A percentile compares a stretch with the other conserved stretches of the same genome.
Evolutionary conservation across 2,329 filamentous ascomycete genomes (phyloP).

Genomic region (Fusarium sp.): DNA sequence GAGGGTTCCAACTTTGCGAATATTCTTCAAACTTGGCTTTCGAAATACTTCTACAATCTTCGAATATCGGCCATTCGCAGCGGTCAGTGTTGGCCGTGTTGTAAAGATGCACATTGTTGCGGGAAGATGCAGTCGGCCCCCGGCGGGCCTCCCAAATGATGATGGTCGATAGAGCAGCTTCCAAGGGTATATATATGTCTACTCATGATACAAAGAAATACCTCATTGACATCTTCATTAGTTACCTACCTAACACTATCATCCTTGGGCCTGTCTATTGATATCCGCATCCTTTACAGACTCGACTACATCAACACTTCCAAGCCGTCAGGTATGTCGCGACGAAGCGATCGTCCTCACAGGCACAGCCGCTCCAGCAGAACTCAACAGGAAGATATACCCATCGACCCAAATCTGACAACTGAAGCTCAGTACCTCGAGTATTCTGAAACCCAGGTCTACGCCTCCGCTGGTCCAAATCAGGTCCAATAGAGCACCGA

Average conservation of each 20-base stretch:
- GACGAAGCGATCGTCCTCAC: conserved; percentile 27
- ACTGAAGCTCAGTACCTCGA: neutral
- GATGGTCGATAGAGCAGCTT: neutral
- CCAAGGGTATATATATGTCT: conserved; percentile 7
- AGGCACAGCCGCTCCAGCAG: conserved; percentile 21
- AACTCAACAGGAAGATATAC: conserved; percentile 27
- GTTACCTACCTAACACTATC: neutral
- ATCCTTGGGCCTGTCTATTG: neutral
- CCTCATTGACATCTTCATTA: neutral
- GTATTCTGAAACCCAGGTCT: neutral
- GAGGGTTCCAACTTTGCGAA: conserved; percentile 4
- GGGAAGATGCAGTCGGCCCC: conserved; percentile 1
- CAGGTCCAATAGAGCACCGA: conserved; percentile 38
- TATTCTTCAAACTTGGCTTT: neutral
- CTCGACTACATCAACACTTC: no score
- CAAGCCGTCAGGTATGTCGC: conserved; percentile 24
- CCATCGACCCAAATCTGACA: conserved; percentile 19
- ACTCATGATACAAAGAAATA: no score
- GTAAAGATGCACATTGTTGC: neutral
- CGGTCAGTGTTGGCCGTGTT: neutral
- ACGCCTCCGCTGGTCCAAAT: conserved; percentile 30
- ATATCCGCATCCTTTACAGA: neutral
- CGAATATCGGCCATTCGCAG: neutral
- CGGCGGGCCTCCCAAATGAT: conserved; percentile 17
- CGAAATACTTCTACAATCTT: neutral